Evolutionary conservation across 2,329 filamentous ascomycete genomes (phyloP), one percentile per base, ranked within the genome.

Genomic region (Fusarium tuaranense): DNA sequence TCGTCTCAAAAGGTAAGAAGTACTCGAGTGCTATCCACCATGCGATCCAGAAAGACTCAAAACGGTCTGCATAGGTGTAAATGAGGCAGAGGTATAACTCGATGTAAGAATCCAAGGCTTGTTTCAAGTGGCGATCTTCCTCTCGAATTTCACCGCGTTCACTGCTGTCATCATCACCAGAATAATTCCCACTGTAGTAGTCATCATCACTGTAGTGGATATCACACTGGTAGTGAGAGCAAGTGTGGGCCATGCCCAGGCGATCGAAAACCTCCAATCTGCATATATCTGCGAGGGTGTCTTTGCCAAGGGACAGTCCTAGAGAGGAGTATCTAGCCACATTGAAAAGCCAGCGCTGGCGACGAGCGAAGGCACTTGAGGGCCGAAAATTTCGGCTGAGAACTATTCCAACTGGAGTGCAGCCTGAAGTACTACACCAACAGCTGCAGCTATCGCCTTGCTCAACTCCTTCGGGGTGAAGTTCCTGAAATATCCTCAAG

Each of bases 231-330:
- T 13, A 1, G n/a, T 44, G 41, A 46, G 20, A 65, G 12, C 63
- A 65, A 12, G 39, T 60, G 7, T 65, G 63, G 36, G 53, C 63
- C 63, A 65, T 65, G 5, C 53, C 53, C 1, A 65, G 3, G 10
- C 63, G 51, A 48, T 65, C 63, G 7, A 65, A 65, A 16, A 65
- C 30, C 20, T 60, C 63, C 20, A 65, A 30, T 5, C 63, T 38
- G 53, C 53, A 65, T 22, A 65, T 22, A 7, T 65, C 63, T 5
- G 39, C 12, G 13, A 65, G 51, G 3, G 22, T 36, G 30, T 51
- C 38, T 14, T 9, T 16, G 27, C 18, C 2, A 20, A 59, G 7
- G 5, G 32, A 39, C 1, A 65, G 20, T 4, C 53, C 63, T 6
- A 65, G 8, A 2, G 16, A 65, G 12, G 63, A 46, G 6, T 65